phyloP scores from a whole-genome alignment of 2,329 filamentous ascomycete species.

The Botrytis sinoallii region DNA sequence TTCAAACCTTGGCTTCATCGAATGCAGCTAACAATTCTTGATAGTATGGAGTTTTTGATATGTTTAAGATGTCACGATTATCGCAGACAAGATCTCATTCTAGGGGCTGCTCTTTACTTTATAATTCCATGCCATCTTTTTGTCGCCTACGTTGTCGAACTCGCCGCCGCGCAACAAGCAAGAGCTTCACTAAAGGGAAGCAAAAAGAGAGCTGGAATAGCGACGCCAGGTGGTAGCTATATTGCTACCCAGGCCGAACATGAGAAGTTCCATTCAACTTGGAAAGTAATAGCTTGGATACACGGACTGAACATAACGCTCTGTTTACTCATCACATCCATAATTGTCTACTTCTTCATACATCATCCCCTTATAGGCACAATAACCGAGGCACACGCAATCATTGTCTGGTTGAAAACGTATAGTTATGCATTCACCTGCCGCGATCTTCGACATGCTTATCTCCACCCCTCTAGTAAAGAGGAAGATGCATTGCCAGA shows the following conservation, averaged over 20 bases:
- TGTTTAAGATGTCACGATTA: constrained; percentile 90
- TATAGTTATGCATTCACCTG: constrained; percentile 97
- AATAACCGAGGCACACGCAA: constrained; percentile 82
- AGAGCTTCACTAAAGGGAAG: constrained; percentile 60
- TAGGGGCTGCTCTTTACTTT: constrained; percentile 76
- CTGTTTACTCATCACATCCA: constrained; percentile 76
- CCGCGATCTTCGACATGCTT: constrained; percentile 86
- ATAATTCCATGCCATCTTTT: constrained; percentile 89
- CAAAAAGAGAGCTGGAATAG: constrained; percentile 40
- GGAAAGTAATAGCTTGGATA: constrained; percentile 74
- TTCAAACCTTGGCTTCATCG: not conserved
- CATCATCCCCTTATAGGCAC: constrained; percentile 93
- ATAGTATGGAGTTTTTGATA: constrained; percentile 84
- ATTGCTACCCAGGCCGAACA: constrained; percentile 42
- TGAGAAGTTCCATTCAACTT: constrained; percentile 70
- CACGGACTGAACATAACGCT: constrained; percentile 82
- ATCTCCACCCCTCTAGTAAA: constrained; percentile 69
- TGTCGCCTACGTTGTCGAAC: constrained; percentile 85
- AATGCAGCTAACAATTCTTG: constrained; percentile 23
- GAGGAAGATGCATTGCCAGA: constrained; percentile 71
- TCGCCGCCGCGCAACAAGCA: constrained; percentile 76
- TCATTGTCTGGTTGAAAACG: constrained; percentile 95
- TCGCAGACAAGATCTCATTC: constrained; percentile 69
- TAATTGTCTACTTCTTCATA: constrained; percentile 85
- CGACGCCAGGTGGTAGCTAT: constrained; percentile 37